phyloP scores from a whole-genome alignment of 441 rosid genomes.

The Eruca vesicaria region DNA sequence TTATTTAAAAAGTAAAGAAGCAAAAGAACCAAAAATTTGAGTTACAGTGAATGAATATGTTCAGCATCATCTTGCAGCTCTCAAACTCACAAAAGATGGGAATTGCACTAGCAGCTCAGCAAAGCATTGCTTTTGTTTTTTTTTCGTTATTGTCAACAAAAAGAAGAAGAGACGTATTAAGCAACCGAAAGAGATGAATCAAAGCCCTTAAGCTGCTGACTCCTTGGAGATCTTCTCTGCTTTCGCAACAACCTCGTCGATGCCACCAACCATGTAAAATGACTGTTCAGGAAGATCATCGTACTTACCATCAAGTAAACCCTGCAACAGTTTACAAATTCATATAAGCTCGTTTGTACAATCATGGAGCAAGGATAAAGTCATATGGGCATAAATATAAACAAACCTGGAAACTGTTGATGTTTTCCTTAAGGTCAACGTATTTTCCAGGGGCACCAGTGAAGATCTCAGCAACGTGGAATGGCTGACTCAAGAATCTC shows the following conservation, averaged over 20 bases:
- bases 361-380: not conserved
- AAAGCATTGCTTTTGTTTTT: slow-evolving; percentile 4
- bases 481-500: slow-evolving; percentile 99
- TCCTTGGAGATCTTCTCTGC: slow-evolving; percentile 93
- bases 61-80: slow-evolving; percentile 18
- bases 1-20: slow-evolving; percentile 12
- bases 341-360: not conserved
- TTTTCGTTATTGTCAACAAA: slow-evolving; percentile 50
- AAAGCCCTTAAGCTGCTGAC: slow-evolving; percentile 42
- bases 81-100: slow-evolving; percentile 16
- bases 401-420: slow-evolving; percentile 99
- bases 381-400: not conserved
- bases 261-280: too few species aligned
- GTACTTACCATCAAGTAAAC: too few species aligned
- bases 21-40: slow-evolving; percentile 26
- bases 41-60: slow-evolving; percentile 18
- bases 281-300: too few species aligned
- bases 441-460: slow-evolving; percentile 94
- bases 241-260: too few species aligned
- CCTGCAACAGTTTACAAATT: slow-evolving; percentile 43
- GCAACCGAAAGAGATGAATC: not conserved
- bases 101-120: slow-evolving; percentile 8
- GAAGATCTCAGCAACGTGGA: slow-evolving; percentile 98
- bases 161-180: not conserved
- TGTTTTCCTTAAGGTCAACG: too few species aligned